phyloP scores from a whole-genome alignment of 2,329 filamentous ascomycete species.

The Colletotrichum coccodes region DNA sequence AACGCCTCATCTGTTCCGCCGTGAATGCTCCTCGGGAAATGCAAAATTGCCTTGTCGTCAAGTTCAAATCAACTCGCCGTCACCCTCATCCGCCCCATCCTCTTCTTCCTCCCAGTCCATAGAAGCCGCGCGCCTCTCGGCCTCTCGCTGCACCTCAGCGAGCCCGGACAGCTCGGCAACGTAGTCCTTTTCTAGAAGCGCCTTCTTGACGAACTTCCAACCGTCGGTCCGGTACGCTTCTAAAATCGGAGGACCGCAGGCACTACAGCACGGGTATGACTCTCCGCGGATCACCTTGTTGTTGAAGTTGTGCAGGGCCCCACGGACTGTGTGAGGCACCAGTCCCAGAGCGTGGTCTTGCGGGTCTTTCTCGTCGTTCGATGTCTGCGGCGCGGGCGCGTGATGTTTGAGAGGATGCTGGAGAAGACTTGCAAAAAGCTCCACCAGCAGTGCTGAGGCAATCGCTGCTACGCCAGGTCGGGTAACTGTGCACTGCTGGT shows the following conservation, averaged over 20 bases:
- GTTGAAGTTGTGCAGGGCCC: conserved; percentile 79
- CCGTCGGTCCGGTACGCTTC: conserved; percentile 73
- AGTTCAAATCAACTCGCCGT: conserved; percentile 60
- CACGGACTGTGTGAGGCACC: conserved; percentile 84
- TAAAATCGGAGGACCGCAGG: conserved; percentile 78
- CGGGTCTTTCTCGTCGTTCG: conserved; percentile 64
- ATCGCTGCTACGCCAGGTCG: conserved; percentile 92
- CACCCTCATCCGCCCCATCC: conserved; percentile 60
- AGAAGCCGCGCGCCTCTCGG: conserved; percentile 60
- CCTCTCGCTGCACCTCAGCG: conserved; percentile 74
- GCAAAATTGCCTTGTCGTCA: background rate
- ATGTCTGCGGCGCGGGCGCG: conserved; percentile 64
- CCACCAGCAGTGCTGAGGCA: conserved; percentile 89
- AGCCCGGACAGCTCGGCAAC: conserved; percentile 81
- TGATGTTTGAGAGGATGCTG: conserved; percentile 82
- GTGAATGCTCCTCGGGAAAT: background rate
- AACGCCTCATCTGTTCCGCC: conserved; percentile 1
- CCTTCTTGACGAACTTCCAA: conserved; percentile 82
- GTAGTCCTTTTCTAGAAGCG: conserved; percentile 79
- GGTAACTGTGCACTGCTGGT: conserved; percentile 98
- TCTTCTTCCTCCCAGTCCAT: conserved; percentile 73
- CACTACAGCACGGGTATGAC: conserved; percentile 84
- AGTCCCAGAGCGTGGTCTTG: conserved; percentile 71
- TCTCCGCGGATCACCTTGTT: conserved; percentile 78
- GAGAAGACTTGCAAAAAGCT: conserved; percentile 86